Percentiles rank a stretch among this genome's conserved stretches.
Evolutionary conservation across 164 flowering plant genomes (phyloP).

Genomic region (Nymphaea thermarum): DNA sequence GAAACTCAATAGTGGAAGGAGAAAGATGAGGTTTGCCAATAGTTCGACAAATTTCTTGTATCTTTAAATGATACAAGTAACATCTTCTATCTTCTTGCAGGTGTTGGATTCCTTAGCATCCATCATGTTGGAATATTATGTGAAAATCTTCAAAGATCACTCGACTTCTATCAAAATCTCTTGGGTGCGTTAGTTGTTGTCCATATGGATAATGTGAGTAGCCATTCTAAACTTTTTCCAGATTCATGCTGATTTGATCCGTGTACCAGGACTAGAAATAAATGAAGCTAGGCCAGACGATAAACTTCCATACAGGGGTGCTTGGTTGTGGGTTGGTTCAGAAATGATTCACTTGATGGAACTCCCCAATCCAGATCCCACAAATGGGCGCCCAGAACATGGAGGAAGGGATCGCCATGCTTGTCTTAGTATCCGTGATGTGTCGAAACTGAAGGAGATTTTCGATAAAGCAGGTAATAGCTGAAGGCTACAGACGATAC

Average conservation of each 20-base stretch:
- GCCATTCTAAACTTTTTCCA: neutral
- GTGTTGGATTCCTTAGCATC: slow-evolving; percentile 62
- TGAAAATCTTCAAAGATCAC: slow-evolving; percentile 78
- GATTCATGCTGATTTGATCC: neutral
- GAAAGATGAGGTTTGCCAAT: too few species aligned
- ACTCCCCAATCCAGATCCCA: slow-evolving; percentile 97
- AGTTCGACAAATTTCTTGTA: too few species aligned
- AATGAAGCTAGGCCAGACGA: slow-evolving; percentile 96
- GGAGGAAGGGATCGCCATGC: slow-evolving; percentile 96
- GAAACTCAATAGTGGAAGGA: too few species aligned
- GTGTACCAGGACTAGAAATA: slow-evolving; percentile 29
- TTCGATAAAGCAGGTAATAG: slow-evolving; percentile 69
- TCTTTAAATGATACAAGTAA: too few species aligned
- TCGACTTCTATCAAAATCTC: slow-evolving; percentile 77
- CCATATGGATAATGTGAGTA: neutral
- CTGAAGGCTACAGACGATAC: neutral
- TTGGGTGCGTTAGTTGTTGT: slow-evolving; percentile 35
- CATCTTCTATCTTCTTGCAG: slow-evolving; percentile 26
- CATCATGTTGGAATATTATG: slow-evolving; percentile 94
- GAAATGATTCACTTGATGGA: slow-evolving; percentile 99
- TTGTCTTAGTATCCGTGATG: slow-evolving; percentile 71
- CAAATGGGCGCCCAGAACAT: slow-evolving; percentile 78
- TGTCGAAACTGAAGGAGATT: slow-evolving; percentile 67
- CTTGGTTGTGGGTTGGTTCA: slow-evolving; percentile 98
- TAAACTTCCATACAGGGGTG: slow-evolving; percentile 95